Conservation (phyloP, 345 rosid genomes). For the Lepidium didymum region DNA sequence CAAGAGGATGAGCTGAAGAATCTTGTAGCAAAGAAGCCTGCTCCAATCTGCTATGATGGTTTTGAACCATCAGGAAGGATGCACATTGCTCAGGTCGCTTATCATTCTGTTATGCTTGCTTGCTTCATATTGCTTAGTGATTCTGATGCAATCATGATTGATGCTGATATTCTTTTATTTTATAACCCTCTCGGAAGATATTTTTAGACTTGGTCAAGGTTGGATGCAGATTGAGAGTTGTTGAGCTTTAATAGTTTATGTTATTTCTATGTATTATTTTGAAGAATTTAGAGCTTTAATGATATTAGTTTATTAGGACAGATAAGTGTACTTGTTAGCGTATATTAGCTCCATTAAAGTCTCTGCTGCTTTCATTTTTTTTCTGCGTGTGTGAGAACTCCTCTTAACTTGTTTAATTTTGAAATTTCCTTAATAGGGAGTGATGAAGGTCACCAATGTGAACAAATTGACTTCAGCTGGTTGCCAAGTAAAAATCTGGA, state of each 20-base stretch:
- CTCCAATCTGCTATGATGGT: constrained; percentile 85
- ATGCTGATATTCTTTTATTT: background rate
- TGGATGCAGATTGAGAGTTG: background rate
- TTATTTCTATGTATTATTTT: background rate
- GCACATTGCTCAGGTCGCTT: constrained; percentile 85
- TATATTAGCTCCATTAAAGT: background rate
- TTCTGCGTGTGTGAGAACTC: background rate
- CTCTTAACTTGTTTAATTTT: background rate
- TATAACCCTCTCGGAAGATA: background rate
- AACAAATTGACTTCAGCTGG: constrained; percentile 86
- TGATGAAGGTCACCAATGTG: constrained; percentile 75
- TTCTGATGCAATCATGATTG: background rate
- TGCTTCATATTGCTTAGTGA: background rate
- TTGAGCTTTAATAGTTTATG: background rate
- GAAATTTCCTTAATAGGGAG: constrained; percentile 44
- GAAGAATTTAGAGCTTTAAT: background rate
- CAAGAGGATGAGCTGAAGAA: constrained; percentile 70
- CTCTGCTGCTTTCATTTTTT: background rate
- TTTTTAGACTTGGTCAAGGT: background rate
- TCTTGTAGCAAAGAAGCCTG: constrained; percentile 66
- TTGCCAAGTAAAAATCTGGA: constrained; percentile 82
- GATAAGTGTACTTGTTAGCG: background rate
- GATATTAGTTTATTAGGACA: background rate
- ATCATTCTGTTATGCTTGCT: background rate
- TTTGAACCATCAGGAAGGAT: constrained; percentile 95